A percentile compares a stretch with the other conserved stretches of the same genome.
Conservation (phyloP, 768 basidiomycete genomes). For the Hypholoma sublateritium region DNA sequence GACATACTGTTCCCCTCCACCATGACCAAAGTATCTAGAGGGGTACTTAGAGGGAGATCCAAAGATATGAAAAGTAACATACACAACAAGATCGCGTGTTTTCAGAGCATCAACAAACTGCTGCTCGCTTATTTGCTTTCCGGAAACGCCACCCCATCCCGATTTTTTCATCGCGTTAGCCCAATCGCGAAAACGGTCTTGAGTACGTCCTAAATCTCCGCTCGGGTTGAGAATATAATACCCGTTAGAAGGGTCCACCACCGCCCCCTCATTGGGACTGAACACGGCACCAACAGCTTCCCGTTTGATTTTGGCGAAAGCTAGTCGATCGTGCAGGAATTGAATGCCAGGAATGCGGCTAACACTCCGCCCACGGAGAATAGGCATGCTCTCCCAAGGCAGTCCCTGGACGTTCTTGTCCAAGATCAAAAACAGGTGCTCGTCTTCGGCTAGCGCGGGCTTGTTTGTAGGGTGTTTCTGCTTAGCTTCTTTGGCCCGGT, state of each 20-base stretch:
- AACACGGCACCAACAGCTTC: slow-evolving; percentile 15
- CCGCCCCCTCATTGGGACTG: slow-evolving; percentile 41
- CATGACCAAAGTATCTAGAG: slow-evolving; percentile 92
- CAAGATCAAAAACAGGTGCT: slow-evolving; percentile 84
- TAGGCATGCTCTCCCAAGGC: slow-evolving; percentile 95
- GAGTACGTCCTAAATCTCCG: slow-evolving; percentile 83
- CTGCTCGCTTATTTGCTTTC: slow-evolving; percentile 77
- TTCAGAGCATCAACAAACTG: slow-evolving; percentile 75
- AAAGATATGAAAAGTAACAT: slow-evolving; percentile 31
- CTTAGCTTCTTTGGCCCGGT: slow-evolving; percentile 40
- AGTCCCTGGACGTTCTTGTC: slow-evolving; percentile 88
- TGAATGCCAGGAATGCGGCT: slow-evolving; percentile 91
- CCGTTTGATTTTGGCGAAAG: slow-evolving; percentile 50
- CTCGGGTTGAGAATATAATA: slow-evolving; percentile 92
- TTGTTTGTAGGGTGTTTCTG: slow-evolving; percentile 3
- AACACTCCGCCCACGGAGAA: slow-evolving; percentile 79
- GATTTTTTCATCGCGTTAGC: slow-evolving; percentile 62
- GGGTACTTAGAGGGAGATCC: background rate
- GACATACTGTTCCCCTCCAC: slow-evolving; percentile 92
- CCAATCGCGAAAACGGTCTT: slow-evolving; percentile 82
- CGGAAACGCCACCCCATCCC: slow-evolving; percentile 86
- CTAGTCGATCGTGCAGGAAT: slow-evolving; percentile 83
- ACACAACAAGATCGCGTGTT: slow-evolving; percentile 88
- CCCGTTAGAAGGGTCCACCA: slow-evolving; percentile 65
- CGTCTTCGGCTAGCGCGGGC: slow-evolving; percentile 36